These are phyloP conservation scores for Parachlorella kessleri DNA, from an alignment of 139 green algal genomes.

Conservation along the genomic window DNA sequence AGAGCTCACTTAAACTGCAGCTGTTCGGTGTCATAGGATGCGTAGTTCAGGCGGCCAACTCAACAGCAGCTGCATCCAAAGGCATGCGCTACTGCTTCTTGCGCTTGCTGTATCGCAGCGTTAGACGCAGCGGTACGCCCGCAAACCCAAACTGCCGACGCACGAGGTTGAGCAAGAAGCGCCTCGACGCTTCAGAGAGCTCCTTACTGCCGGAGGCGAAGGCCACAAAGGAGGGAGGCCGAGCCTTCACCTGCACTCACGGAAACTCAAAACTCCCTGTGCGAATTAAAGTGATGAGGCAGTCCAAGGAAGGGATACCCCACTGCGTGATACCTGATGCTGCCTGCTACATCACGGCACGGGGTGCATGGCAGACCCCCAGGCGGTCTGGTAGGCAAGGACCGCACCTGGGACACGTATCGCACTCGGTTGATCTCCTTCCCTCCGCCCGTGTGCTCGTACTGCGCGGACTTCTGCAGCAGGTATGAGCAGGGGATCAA, in stretches of 20 bases:
- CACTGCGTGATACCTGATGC: not conserved
- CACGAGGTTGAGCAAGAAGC: conserved; percentile 24
- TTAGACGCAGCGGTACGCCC: conserved; percentile 31
- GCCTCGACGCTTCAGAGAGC: not conserved
- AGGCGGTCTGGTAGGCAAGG: too few relatives aligned
- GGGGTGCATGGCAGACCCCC: too few relatives aligned
- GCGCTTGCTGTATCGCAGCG: conserved; percentile 18
- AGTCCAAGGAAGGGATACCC: not conserved
- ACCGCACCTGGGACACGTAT: conserved; percentile 68
- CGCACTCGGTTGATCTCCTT: conserved; percentile 55
- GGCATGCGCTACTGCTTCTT: too few relatives aligned
- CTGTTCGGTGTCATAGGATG: too few relatives aligned
- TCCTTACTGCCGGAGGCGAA: conserved; percentile 52
- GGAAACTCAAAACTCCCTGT: not conserved
- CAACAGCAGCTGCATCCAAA: too few relatives aligned
- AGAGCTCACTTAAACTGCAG: too few relatives aligned
- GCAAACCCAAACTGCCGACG: conserved; percentile 35
- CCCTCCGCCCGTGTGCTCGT: conserved; percentile 28
- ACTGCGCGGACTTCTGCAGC: not conserved
- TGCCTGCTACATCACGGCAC: not conserved
- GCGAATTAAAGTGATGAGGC: not conserved
- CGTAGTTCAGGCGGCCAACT: too few relatives aligned
- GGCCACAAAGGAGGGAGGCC: conserved; percentile 79
- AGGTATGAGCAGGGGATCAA: too few relatives aligned
- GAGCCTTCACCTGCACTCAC: conserved; percentile 57